A percentile compares a stretch with the other conserved stretches of the same genome.
phyloP scores from a whole-genome alignment of 352 stramenopile genomes.

The Phytophthora sp. region DNA sequence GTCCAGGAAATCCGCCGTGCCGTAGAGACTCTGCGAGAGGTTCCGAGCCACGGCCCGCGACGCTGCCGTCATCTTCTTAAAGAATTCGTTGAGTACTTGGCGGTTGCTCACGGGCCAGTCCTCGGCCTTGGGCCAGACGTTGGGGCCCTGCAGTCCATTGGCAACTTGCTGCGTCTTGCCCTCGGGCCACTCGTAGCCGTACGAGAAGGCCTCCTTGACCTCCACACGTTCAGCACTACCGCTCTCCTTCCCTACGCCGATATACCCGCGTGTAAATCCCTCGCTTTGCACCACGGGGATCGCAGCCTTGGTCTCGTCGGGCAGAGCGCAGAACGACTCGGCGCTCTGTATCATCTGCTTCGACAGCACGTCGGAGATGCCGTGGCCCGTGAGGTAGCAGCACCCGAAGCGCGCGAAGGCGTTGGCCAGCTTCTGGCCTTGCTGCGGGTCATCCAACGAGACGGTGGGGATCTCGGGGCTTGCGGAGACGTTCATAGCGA shows the following conservation, averaged over 20 bases:
- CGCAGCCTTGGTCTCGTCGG: slow-evolving; percentile 48
- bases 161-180: slow-evolving; percentile 27
- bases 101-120: slow-evolving; percentile 46
- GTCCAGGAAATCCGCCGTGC: slow-evolving; percentile 56
- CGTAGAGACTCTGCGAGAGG: slow-evolving; percentile 63
- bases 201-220: slow-evolving; percentile 86
- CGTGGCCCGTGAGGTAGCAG: slow-evolving; percentile 77
- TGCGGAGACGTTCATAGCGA: slow-evolving; percentile 25
- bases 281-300: slow-evolving; percentile 70
- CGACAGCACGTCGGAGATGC: slow-evolving; percentile 55
- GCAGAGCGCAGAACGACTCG: slow-evolving; percentile 65
- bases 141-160: slow-evolving; percentile 73
- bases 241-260: slow-evolving; percentile 81
- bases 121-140: slow-evolving; percentile 64
- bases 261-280: slow-evolving; percentile 82
- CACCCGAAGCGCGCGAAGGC: slow-evolving; percentile 77
- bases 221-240: slow-evolving; percentile 78
- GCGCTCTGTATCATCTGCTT: slow-evolving; percentile 60
- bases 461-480: slow-evolving; percentile 56
- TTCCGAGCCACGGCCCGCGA: slow-evolving; percentile 56
- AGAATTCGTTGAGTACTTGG: slow-evolving; percentile 62
- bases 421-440: slow-evolving; percentile 49
- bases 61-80: slow-evolving; percentile 54
- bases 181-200: slow-evolving; percentile 75
- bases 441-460: slow-evolving; percentile 57